These are phyloP conservation scores for Nepenthes alata DNA, from an alignment of 179 eudicot genomes.

Conservation along the genomic window DNA sequence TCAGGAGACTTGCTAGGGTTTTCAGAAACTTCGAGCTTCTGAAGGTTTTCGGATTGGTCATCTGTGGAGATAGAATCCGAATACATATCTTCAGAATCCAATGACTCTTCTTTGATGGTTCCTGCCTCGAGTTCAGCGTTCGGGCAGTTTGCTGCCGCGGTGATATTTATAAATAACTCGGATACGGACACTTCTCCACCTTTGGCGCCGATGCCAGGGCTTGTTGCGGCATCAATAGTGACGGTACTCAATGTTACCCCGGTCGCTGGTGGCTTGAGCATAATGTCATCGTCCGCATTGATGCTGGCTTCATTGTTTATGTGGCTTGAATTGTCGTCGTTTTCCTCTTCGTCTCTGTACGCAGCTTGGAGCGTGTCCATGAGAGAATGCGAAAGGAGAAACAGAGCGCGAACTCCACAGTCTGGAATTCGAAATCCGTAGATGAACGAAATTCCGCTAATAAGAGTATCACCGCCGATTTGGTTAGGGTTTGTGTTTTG, in stretches of 20 bases:
- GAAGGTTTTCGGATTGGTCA: slow-evolving; percentile 15
- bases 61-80: slow-evolving; percentile 31
- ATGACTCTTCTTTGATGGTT: slow-evolving; percentile 19
- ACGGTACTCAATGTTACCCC: neutral
- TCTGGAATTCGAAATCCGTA: too few relatives aligned
- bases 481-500: too few relatives aligned
- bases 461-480: too few relatives aligned
- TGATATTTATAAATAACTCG: too few relatives aligned
- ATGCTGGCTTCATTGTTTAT: neutral
- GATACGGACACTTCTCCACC: neutral
- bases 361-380: slow-evolving; percentile 44
- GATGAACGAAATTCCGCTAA: too few relatives aligned
- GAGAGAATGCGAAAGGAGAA: neutral
- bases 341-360: slow-evolving; percentile 30
- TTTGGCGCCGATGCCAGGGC: neutral
- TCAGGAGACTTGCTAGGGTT: slow-evolving; percentile 7
- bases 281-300: neutral
- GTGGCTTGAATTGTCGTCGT: slow-evolving; percentile 1
- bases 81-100: slow-evolving; percentile 34
- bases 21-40: slow-evolving; percentile 9
- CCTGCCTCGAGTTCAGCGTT: neutral
- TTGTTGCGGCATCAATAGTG: slow-evolving; percentile 2
- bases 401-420: too few relatives aligned
- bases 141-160: neutral
- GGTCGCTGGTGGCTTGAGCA: neutral